Evolutionary conservation across 371 early-diverging fungal genomes (phyloP).

Genomic region (Smittium culicis): DNA sequence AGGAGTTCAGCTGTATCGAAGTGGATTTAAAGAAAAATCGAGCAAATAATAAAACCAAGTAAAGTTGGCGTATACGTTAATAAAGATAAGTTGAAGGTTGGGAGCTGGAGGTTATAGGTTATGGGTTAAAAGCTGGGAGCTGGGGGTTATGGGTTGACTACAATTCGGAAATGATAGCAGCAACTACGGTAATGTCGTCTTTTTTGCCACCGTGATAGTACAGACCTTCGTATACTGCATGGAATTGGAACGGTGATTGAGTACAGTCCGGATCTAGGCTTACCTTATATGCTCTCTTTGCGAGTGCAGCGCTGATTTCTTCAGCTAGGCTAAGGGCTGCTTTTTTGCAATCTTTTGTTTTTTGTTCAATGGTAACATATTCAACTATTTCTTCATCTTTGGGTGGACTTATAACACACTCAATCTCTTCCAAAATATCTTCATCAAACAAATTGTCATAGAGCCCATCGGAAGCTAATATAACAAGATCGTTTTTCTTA

Average conservation of each 20-base stretch:
- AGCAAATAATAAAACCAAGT: not conserved
- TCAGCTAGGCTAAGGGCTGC: too few relatives aligned
- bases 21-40: too few relatives aligned
- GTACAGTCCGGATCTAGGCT: conserved; percentile 60
- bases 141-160: conserved; percentile 33
- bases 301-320: conserved; percentile 50
- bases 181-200: conserved; percentile 33
- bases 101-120: not conserved
- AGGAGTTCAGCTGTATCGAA: too few relatives aligned
- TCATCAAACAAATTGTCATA: conserved; percentile 74
- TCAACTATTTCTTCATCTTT: conserved; percentile 16
- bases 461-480: conserved; percentile 63
- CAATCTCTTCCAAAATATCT: conserved; percentile 58
- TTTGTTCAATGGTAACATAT: too few relatives aligned
- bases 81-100: not conserved
- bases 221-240: conserved; percentile 36
- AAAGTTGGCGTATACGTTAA: not conserved
- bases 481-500: conserved; percentile 57
- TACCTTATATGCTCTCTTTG: conserved; percentile 54
- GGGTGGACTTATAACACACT: conserved; percentile 34
- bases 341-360: too few relatives aligned
- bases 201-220: conserved; percentile 36
- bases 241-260: conserved; percentile 73
- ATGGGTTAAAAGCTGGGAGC: conserved; percentile 6
- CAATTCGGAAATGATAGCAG: conserved; percentile 31